These are phyloP conservation scores for Penicillium longicatenatum DNA, from an alignment of 495 filamentous ascomycete species.

Conservation along the genomic window DNA sequence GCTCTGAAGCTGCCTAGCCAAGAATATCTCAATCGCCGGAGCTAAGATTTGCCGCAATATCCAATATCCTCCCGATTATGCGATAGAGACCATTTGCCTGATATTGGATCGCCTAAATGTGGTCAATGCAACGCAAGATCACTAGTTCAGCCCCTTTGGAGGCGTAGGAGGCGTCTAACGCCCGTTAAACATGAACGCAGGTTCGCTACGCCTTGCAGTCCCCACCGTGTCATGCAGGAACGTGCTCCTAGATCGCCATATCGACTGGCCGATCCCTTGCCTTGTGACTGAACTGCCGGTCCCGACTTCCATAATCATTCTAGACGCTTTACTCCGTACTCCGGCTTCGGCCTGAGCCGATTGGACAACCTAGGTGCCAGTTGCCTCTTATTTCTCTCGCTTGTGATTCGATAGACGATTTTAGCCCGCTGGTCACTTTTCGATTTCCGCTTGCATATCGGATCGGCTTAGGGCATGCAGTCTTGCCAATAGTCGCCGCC, in stretches of 20 bases:
- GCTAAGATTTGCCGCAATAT: neutral
- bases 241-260: slow-evolving; percentile 9
- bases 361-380: neutral
- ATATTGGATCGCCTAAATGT: neutral
- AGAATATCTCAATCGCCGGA: neutral
- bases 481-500: neutral
- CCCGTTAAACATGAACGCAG: neutral
- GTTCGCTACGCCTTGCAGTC: neutral
- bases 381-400: neutral
- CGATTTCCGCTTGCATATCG: neutral
- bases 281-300: neutral
- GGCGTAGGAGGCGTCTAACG: neutral
- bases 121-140: neutral
- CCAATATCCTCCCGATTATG: neutral
- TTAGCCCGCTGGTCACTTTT: neutral
- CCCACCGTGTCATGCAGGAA: slow-evolving; percentile 6
- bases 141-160: neutral
- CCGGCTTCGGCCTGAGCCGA: neutral
- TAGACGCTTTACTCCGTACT: neutral
- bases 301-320: neutral
- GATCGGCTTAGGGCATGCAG: neutral
- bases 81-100: neutral
- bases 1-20: neutral
- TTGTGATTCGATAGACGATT: neutral
- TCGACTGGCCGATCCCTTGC: slow-evolving; percentile 7